Evolutionary conservation across 768 basidiomycete species (phyloP).

Genomic region (Paxillus involutus): DNA sequence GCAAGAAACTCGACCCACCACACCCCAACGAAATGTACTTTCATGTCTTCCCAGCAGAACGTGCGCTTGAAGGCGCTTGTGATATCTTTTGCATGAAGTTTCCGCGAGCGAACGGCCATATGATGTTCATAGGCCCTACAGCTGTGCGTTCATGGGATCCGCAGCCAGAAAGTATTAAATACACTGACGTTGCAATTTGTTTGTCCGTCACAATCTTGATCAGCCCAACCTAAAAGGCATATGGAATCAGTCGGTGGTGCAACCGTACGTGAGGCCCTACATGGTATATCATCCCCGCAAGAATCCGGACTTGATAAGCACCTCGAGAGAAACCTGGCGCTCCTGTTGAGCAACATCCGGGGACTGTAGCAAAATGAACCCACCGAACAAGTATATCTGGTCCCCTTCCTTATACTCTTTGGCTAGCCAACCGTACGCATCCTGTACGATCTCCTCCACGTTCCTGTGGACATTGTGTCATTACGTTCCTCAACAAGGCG

Average conservation of each 20-base stretch:
- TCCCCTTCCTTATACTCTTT: constrained; percentile 32
- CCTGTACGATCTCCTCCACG: constrained; percentile 33
- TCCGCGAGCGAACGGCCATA: constrained; percentile 14
- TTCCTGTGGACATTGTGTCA: constrained; percentile 22
- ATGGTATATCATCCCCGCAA: constrained; percentile 41
- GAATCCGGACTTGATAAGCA: constrained; percentile 39
- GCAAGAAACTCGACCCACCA: constrained; percentile 35
- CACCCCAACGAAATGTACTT: constrained; percentile 52
- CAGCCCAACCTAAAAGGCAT: constrained; percentile 31
- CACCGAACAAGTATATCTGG: constrained; percentile 36
- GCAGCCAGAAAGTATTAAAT: not conserved
- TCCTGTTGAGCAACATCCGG: not conserved
- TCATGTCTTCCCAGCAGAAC: constrained; percentile 42
- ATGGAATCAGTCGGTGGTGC: not conserved
- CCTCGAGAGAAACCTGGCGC: constrained; percentile 42
- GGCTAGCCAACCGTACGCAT: constrained; percentile 34
- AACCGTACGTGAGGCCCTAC: constrained; percentile 10
- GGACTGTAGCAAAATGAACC: not conserved
- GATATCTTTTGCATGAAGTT: constrained; percentile 17
- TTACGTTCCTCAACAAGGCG: too few relatives aligned
- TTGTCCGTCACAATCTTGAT: constrained; percentile 30
- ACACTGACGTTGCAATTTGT: constrained; percentile 30
- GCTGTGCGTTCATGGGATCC: not conserved
- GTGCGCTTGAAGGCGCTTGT: constrained; percentile 41
- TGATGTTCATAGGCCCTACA: constrained; percentile 21